These are phyloP conservation scores for Taiwanofungus camphoratus DNA, from an alignment of 1,284 basidiomycete species.

Conservation along the genomic window DNA sequence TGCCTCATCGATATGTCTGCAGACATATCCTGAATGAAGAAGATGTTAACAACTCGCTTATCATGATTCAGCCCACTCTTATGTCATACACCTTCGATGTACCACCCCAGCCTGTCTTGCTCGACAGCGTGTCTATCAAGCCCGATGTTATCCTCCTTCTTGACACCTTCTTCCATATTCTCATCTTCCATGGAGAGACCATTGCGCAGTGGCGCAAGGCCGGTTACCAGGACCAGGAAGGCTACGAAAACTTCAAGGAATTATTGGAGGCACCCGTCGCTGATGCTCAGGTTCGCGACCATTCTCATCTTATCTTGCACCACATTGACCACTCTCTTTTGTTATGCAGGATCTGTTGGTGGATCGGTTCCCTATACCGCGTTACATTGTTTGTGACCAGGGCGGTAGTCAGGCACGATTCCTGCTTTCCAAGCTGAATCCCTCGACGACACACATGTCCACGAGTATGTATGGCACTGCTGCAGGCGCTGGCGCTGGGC, in stretches of 20 bases:
- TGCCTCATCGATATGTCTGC: conserved; percentile 9
- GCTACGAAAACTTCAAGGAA: conserved; percentile 98
- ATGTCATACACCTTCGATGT: conserved; percentile 98
- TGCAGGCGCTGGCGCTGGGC: conserved; percentile 61
- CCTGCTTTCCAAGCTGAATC: conserved; percentile 94
- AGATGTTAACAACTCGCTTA: conserved; percentile 98
- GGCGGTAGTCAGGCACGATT: conserved; percentile 97
- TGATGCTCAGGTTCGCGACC: conserved; percentile 59
- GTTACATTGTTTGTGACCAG: conserved; percentile 98
- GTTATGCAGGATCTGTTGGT: conserved; percentile 76
- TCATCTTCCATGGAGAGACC: conserved; percentile 99
- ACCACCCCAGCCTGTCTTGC: conserved; percentile 87
- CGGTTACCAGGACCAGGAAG: conserved; percentile 99
- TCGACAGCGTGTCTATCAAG: conserved; percentile 97
- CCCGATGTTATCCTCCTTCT: conserved; percentile 96
- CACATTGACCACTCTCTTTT: not conserved
- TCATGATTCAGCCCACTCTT: conserved; percentile 99
- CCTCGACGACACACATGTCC: conserved; percentile 96
- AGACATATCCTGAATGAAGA: conserved; percentile 96
- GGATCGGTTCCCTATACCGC: conserved; percentile 95
- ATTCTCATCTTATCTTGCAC: not conserved
- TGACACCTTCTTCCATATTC: conserved; percentile 99
- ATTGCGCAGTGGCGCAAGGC: conserved; percentile 98
- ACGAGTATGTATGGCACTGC: conserved; percentile 80
- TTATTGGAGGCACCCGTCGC: conserved; percentile 79